Evolutionary conservation across 805 yeast genomes (phyloP).

Genomic region (Ogataea degrootiae): DNA sequence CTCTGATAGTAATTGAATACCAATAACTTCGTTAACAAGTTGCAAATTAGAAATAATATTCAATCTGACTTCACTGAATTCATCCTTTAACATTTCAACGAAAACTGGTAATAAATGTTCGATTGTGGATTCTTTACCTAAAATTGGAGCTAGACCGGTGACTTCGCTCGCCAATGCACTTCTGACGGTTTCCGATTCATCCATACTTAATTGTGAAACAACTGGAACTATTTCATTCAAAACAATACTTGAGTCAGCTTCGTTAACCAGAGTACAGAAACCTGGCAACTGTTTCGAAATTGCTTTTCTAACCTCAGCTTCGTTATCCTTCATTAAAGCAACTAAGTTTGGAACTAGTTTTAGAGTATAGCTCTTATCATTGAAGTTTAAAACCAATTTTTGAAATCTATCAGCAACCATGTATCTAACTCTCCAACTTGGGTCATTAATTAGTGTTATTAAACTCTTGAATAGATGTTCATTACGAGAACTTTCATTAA

Average conservation of each 20-base stretch:
- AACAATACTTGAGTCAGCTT: constrained; percentile 42
- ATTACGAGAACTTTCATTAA: constrained; percentile 53
- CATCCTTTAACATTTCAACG: constrained; percentile 91
- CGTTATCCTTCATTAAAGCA: constrained; percentile 79
- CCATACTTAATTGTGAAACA: constrained; percentile 78
- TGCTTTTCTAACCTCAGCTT: constrained; percentile 96
- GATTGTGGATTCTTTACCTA: constrained; percentile 80
- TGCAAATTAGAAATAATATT: constrained; percentile 91
- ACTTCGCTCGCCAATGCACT: constrained; percentile 87
- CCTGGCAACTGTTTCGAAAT: constrained; percentile 87
- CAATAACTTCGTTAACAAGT: constrained; percentile 89
- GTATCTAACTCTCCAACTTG: constrained; percentile 97
- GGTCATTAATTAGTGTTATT: constrained; percentile 72
- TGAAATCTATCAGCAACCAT: constrained; percentile 96
- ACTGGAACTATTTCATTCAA: constrained; percentile 74
- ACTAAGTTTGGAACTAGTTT: constrained; percentile 68
- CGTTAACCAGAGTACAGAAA: constrained; percentile 49
- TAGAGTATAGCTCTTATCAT: constrained; percentile 51
- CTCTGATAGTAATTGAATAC: constrained; percentile 81
- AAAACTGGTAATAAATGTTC: constrained; percentile 82
- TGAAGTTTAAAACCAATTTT: constrained; percentile 61
- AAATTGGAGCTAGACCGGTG: constrained; percentile 78
- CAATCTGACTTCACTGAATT: constrained; percentile 91
- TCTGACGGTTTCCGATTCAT: constrained; percentile 89
- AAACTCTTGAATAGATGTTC: constrained; percentile 62